These are phyloP conservation scores for Scheffersomyces lignosus DNA, from an alignment of 805 yeast genomes.

Conservation along the genomic window DNA sequence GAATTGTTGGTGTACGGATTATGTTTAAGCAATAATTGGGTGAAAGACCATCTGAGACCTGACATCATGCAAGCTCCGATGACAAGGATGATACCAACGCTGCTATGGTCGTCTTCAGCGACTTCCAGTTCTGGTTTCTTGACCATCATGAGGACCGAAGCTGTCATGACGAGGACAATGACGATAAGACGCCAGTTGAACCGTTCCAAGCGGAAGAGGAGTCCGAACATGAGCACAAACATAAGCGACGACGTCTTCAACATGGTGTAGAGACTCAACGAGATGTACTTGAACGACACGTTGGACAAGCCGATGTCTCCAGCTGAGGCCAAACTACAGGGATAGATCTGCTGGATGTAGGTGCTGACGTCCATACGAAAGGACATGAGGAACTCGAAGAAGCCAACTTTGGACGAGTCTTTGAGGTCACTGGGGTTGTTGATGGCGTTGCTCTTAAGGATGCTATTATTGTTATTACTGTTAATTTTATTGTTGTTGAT, in stretches of 20 bases:
- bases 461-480: background rate
- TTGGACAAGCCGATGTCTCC: conserved; percentile 95
- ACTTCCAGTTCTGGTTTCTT: conserved; percentile 26
- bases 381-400: conserved; percentile 15
- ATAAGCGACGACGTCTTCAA: conserved; percentile 85
- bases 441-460: no score
- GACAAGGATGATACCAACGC: conserved; percentile 71
- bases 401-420: conserved; percentile 3
- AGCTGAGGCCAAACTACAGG: conserved; percentile 85
- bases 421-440: conserved; percentile 3
- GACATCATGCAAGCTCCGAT: conserved; percentile 76
- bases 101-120: conserved; percentile 19
- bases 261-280: conserved; percentile 88
- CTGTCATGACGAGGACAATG: conserved; percentile 76
- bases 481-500: background rate
- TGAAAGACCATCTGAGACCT: conserved; percentile 93
- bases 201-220: conserved; percentile 73
- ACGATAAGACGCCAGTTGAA: conserved; percentile 65
- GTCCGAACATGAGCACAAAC: conserved; percentile 87
- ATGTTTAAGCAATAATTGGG: conserved; percentile 73
- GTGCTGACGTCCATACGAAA: conserved; percentile 19
- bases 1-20: conserved; percentile 69
- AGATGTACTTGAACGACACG: conserved; percentile 73
- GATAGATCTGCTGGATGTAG: conserved; percentile 60
- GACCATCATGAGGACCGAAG: conserved; percentile 89